phyloP scores from a whole-genome alignment of 2,329 filamentous ascomycete species.

The Trichoderma koningiopsis region DNA sequence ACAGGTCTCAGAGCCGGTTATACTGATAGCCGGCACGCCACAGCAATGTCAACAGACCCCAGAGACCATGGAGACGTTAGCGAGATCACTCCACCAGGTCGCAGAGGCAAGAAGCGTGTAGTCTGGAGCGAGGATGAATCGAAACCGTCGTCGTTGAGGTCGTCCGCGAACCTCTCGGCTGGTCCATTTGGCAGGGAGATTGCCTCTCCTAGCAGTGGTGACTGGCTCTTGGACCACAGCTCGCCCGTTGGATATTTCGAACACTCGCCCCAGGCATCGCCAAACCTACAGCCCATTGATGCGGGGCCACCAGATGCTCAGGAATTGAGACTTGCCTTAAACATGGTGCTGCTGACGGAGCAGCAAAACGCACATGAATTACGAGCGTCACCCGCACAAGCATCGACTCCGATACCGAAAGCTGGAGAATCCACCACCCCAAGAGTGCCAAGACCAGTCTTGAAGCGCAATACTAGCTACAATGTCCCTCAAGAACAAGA shows the following conservation, averaged over 20 bases:
- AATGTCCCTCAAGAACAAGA: conserved; percentile 45
- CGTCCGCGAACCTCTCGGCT: conserved; percentile 8
- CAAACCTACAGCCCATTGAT: conserved; percentile 31
- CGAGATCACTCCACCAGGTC: conserved; percentile 37
- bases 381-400: neutral
- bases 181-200: neutral
- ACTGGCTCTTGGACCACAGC: conserved; percentile 11
- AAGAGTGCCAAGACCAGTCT: conserved; percentile 40
- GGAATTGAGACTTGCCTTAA: conserved; percentile 44
- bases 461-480: conserved; percentile 49
- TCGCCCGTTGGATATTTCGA: neutral
- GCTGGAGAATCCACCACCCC: conserved; percentile 20
- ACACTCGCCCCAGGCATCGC: conserved; percentile 35
- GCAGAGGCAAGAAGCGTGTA: conserved; percentile 46
- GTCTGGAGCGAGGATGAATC: conserved; percentile 39
- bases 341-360: conserved; percentile 41
- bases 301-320: conserved; percentile 43
- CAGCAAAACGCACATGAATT: conserved; percentile 33
- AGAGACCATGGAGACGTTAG: conserved; percentile 36
- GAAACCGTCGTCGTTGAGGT: conserved; percentile 5
- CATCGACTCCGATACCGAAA: neutral
- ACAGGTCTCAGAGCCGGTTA: conserved; percentile 31
- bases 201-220: conserved; percentile 13
- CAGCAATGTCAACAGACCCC: conserved; percentile 30
- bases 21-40: conserved; percentile 14